Evolutionary conservation across 345 rosid species (phyloP).

Genomic region (Bretschneidera sinensis): DNA sequence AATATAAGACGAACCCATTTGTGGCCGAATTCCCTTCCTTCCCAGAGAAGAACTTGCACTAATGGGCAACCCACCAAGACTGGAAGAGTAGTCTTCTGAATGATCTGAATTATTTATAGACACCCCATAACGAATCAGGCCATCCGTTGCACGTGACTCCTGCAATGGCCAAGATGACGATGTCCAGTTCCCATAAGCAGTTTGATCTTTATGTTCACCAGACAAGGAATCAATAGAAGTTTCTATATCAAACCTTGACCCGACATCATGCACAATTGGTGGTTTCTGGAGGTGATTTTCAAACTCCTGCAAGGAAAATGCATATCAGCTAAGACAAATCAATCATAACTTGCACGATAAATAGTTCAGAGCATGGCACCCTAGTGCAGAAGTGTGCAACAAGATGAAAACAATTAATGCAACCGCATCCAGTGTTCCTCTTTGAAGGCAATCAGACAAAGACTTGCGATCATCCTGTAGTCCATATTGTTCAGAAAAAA

Average conservation of each 20-base stretch:
- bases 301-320: conserved; percentile 48
- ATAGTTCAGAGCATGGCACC: background rate
- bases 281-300: conserved; percentile 45
- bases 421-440: background rate
- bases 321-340: conserved; percentile 3
- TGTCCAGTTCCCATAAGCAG: conserved; percentile 30
- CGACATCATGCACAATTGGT: conserved; percentile 29
- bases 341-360: background rate
- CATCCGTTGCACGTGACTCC: conserved; percentile 35
- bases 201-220: conserved; percentile 52
- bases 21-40: conserved; percentile 42
- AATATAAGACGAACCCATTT: conserved; percentile 28
- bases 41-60: conserved; percentile 39
- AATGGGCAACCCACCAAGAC: conserved; percentile 29
- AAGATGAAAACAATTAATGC: background rate
- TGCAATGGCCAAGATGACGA: conserved; percentile 36
- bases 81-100: conserved; percentile 46
- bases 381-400: background rate
- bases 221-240: conserved; percentile 38
- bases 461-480: too few species aligned
- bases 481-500: too few species aligned
- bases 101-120: conserved; percentile 23
- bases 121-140: conserved; percentile 25
- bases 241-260: conserved; percentile 42
- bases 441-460: background rate